Evolutionary conservation across 1,139 yeast species (phyloP).

Genomic region (Protomyces lactucae-debilis): DNA sequence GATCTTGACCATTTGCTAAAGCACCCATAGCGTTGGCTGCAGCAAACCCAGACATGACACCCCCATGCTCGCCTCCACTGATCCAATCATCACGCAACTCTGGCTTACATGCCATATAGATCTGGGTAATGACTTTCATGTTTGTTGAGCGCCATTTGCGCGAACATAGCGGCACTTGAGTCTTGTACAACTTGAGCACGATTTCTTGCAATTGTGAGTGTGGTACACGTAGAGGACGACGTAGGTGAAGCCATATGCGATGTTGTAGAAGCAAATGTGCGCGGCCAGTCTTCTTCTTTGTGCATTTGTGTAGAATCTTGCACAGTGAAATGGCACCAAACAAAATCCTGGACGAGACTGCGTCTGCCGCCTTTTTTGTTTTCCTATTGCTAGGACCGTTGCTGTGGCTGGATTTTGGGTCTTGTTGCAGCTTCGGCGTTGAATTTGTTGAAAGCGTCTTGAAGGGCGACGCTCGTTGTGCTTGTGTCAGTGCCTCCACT

Average conservation of each 20-base stretch:
- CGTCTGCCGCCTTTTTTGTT: neutral
- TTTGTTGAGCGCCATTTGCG: conserved; percentile 90
- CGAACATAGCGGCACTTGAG: conserved; percentile 84
- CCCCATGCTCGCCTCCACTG: conserved; percentile 58
- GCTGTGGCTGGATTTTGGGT: neutral
- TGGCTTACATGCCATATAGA: conserved; percentile 68
- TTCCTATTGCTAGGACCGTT: neutral
- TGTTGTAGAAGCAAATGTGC: conserved; percentile 43
- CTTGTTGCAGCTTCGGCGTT: neutral
- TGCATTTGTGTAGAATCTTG: conserved; percentile 39
- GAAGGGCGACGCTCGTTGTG: neutral
- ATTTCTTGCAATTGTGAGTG: conserved; percentile 64
- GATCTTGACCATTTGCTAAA: conserved; percentile 1
- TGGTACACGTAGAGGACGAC: conserved; percentile 45
- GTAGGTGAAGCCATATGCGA: conserved; percentile 43
- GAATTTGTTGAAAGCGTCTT: neutral
- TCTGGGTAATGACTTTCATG: conserved; percentile 88
- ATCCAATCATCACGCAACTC: conserved; percentile 83
- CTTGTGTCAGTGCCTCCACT: neutral
- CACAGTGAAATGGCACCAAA: conserved; percentile 40
- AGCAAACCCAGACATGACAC: conserved; percentile 37
- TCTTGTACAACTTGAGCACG: conserved; percentile 66
- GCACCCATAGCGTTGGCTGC: conserved; percentile 72
- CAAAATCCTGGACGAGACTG: conserved; percentile 37
- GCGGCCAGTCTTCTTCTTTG: conserved; percentile 43